Evolutionary conservation across 768 basidiomycete genomes (phyloP), one percentile per base, ranked within the genome.

Genomic region (Suillus brevipes): DNA sequence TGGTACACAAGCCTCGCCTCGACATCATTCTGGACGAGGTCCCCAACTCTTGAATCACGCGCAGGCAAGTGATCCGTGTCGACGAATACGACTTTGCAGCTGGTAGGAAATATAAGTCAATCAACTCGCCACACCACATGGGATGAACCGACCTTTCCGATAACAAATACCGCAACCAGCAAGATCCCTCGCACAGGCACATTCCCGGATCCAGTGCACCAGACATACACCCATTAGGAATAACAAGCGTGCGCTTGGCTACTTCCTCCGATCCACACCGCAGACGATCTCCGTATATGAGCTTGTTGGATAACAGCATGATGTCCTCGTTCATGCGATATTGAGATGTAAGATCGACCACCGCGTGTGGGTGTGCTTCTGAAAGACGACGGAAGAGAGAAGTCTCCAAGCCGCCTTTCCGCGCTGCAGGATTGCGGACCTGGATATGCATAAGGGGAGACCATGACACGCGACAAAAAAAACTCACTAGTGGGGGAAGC

Each of bases 261-360:
- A 97, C 87, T 20, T 79, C 78, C 55, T 87, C 86, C 12, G 85
- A 89, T 5, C 97, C 97, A 73, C 95, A 97, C 56, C 79, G 82
- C 49, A 98, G 81, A 23, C 89, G 83, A 64, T 90, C 85, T 12
- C 84, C 80, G 70, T 99, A 99, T 12, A 98, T 89, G 56, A 99
- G 87, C 63, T 81, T 83, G 75, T 98, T 99, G 2, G 92, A 93
- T 10, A 99, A 80, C 12, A 85, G 73, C 96, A 98, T 98, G 73
- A 99, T 97, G 66, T 97, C 95, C 63, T 86, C 86, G 75, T 97
- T 98, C 97, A 99, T 99, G 53, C 97, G 84, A 73, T 99, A 99
- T 73, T 99, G 97, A 64, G 90, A 83, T 0, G 86, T 83, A 49
- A 99, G 84, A 68, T 97, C 92, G 28, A 92, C 87, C 38, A 97